phyloP scores from a whole-genome alignment of 2,329 filamentous ascomycete genomes.

The Ambrosiella beaveri region DNA sequence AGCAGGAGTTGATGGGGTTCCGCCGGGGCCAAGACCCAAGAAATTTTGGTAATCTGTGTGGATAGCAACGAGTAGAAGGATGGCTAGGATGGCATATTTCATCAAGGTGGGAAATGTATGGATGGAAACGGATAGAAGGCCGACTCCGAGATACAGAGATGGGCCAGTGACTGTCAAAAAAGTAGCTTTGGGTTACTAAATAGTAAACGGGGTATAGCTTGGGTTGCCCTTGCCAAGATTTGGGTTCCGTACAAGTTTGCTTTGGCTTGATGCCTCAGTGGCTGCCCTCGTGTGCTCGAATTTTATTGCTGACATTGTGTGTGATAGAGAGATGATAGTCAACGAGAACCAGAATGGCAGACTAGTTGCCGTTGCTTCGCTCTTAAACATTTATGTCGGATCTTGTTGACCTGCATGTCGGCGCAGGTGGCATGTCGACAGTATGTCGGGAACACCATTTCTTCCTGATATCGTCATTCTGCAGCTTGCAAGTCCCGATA shows the following conservation, averaged over 20 bases:
- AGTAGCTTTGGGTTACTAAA: neutral
- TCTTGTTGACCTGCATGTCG: too few relatives aligned
- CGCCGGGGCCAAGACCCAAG: slow-evolving; percentile 60
- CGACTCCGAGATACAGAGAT: neutral
- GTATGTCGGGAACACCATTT: too few relatives aligned
- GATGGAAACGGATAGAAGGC: neutral
- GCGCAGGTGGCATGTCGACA: too few relatives aligned
- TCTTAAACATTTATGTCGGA: too few relatives aligned
- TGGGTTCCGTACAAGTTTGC: neutral
- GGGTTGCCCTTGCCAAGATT: neutral
- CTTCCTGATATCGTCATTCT: too few relatives aligned
- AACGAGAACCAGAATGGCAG: too few relatives aligned
- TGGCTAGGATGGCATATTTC: neutral
- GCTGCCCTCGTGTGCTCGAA: too few relatives aligned
- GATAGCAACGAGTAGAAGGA: slow-evolving; percentile 17
- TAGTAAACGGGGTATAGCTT: neutral
- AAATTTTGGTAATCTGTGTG: slow-evolving; percentile 61
- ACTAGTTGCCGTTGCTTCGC: too few relatives aligned
- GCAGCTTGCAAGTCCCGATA: neutral
- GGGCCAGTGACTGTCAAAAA: neutral
- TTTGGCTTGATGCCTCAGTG: too few relatives aligned
- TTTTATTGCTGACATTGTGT: too few relatives aligned
- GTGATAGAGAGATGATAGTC: too few relatives aligned
- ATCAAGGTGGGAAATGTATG: neutral
- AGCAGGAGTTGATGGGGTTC: slow-evolving; percentile 54